Conservation (phyloP, 202 grass and related monocot genomes). For the Saccharum hybrid region DNA sequence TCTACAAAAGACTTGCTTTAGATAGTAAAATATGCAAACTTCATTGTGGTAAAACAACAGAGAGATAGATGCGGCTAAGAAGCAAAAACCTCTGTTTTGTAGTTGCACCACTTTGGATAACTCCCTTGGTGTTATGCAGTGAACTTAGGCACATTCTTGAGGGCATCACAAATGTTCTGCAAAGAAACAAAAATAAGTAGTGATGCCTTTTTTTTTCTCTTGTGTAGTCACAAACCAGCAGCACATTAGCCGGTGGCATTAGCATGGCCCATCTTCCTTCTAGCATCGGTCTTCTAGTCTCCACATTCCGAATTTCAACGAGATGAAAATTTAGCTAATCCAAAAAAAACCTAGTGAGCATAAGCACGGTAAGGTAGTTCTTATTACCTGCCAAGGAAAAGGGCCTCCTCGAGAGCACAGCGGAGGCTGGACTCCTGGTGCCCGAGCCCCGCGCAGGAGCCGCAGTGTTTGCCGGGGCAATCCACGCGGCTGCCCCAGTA, state of each 20-base stretch:
- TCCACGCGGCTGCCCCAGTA: constrained; percentile 76
- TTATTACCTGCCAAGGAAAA: constrained; percentile 73
- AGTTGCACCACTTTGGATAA: constrained; percentile 54
- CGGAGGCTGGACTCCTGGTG: constrained; percentile 82
- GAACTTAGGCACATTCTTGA: constrained; percentile 84
- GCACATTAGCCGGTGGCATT: constrained; percentile 13
- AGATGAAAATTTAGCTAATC: constrained; percentile 12
- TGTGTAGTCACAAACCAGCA: background rate
- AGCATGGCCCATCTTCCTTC: constrained; percentile 17
- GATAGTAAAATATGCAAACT: constrained; percentile 17
- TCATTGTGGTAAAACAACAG: background rate
- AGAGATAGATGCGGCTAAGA: constrained; percentile 10
- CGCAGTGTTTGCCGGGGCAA: constrained; percentile 76
- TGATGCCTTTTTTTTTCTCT: background rate
- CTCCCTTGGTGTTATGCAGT: constrained; percentile 73
- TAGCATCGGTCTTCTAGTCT: background rate
- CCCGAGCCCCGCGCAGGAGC: constrained; percentile 68
- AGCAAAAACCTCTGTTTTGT: constrained; percentile 54
- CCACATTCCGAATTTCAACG: background rate
- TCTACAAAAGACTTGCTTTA: constrained; percentile 54
- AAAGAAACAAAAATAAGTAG: constrained; percentile 19
- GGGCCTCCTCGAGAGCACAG: constrained; percentile 82
- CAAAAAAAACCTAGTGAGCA: background rate
- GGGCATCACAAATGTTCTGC: constrained; percentile 82
- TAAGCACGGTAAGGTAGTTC: background rate